phyloP scores from a whole-genome alignment of 192 early-diverging fungal genomes.

The Coemansia sp. region DNA sequence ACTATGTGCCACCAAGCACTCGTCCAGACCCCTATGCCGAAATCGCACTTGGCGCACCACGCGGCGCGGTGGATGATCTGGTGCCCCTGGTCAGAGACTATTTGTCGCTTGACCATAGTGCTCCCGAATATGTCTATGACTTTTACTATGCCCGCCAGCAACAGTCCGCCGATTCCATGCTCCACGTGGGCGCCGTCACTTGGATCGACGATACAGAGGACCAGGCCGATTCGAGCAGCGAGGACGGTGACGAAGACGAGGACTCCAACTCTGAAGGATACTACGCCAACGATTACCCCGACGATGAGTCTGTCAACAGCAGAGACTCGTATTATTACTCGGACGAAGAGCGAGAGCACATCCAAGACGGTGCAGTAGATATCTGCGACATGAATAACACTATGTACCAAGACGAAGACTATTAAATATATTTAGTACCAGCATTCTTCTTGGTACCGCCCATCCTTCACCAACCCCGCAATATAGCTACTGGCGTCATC shows the following conservation, averaged over 20 bases:
- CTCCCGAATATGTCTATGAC: conserved; percentile 72
- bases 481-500: background rate
- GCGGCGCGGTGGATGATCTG: conserved; percentile 57
- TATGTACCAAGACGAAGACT: background rate
- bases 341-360: conserved; percentile 22
- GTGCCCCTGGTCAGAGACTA: conserved; percentile 71
- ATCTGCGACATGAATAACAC: background rate
- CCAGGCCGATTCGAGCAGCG: conserved; percentile 33
- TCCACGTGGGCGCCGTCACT: conserved; percentile 28
- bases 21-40: conserved; percentile 18
- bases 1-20: conserved; percentile 9
- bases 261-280: conserved; percentile 76
- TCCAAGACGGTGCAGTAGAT: conserved; percentile 1
- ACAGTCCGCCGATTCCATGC: conserved; percentile 2
- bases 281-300: conserved; percentile 79
- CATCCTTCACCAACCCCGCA: conserved; percentile 50
- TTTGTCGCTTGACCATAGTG: conserved; percentile 38
- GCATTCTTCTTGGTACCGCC: conserved; percentile 83
- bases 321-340: conserved; percentile 29
- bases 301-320: conserved; percentile 53
- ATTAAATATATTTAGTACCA: conserved; percentile 56
- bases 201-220: conserved; percentile 58
- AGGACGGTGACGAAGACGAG: conserved; percentile 52
- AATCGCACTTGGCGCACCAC: conserved; percentile 20
- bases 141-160: conserved; percentile 65